These are phyloP conservation scores for Harringtonia lauricola DNA, from an alignment of 2,329 filamentous ascomycete genomes.

Conservation along the genomic window DNA sequence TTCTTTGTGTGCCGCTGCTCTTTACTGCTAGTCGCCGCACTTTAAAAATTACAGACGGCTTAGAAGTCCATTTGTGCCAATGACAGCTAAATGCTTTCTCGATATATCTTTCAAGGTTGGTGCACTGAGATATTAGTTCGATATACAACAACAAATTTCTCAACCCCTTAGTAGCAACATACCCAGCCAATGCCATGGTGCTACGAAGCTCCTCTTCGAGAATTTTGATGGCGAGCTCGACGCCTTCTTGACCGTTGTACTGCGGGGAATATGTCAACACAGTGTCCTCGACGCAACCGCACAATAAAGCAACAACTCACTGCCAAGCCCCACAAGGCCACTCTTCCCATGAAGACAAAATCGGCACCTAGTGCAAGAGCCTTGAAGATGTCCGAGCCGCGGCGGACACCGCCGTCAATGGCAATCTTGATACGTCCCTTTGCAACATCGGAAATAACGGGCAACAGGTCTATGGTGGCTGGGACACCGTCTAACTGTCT, in stretches of 20 bases:
- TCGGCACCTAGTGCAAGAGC: slow-evolving; percentile 41
- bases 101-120: too few species aligned
- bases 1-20: too few species aligned
- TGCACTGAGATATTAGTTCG: too few species aligned
- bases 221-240: not conserved
- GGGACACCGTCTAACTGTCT: slow-evolving; percentile 32
- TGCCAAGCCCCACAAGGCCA: slow-evolving; percentile 33
- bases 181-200: slow-evolving; percentile 1
- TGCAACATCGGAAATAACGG: slow-evolving; percentile 33
- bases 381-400: slow-evolving; percentile 45
- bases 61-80: too few species aligned
- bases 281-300: not conserved
- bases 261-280: not conserved
- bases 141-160: too few species aligned
- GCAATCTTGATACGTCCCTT: slow-evolving; percentile 38
- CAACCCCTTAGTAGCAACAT: not conserved
- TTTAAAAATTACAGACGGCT: too few species aligned
- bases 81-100: too few species aligned
- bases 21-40: too few species aligned
- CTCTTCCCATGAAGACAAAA: slow-evolving; percentile 34
- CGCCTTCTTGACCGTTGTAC: slow-evolving; percentile 1
- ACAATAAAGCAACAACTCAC: not conserved
- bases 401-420: slow-evolving; percentile 40
- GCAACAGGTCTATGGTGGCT: slow-evolving; percentile 29
- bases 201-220: not conserved